Evolutionary conservation across 2,329 filamentous ascomycete species (phyloP).

Genomic region (Geosmithia putterillii): DNA sequence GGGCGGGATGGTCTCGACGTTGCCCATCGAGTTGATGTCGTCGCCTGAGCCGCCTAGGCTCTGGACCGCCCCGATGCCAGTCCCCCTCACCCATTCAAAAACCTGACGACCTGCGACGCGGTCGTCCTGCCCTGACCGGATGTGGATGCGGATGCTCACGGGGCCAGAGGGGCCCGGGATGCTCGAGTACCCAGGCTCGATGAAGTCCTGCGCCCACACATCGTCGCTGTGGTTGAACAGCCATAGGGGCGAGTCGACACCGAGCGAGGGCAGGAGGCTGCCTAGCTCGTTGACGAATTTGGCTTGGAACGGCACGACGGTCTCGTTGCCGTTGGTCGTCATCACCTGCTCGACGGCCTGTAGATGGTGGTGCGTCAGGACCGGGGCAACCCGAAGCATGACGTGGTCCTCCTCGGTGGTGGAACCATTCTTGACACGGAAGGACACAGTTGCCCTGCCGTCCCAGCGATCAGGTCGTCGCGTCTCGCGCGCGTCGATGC

Average conservation of each 20-base stretch:
- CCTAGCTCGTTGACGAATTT: slow-evolving; percentile 5
- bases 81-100: slow-evolving; percentile 16
- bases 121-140: slow-evolving; percentile 14
- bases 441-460: slow-evolving; percentile 12
- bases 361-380: slow-evolving; percentile 23
- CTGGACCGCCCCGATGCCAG: slow-evolving; percentile 15
- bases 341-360: slow-evolving; percentile 16
- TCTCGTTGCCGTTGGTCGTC: slow-evolving; percentile 5
- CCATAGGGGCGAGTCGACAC: neutral
- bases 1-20: slow-evolving; percentile 25
- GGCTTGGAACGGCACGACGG: slow-evolving; percentile 1
- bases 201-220: slow-evolving; percentile 24
- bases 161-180: slow-evolving; percentile 22
- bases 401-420: slow-evolving; percentile 12
- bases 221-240: slow-evolving; percentile 13
- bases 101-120: slow-evolving; percentile 16
- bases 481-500: slow-evolving; percentile 20
- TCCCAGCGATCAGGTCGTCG: slow-evolving; percentile 12
- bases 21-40: slow-evolving; percentile 12
- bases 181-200: slow-evolving; percentile 23
- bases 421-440: slow-evolving; percentile 13
- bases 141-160: slow-evolving; percentile 17
- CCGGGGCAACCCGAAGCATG: slow-evolving; percentile 20
- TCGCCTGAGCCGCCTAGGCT: neutral
- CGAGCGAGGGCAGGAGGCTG: too few relatives aligned